Base-by-base conservation (phyloP, 805 yeast species). In the Starmera caribaea region DNA sequence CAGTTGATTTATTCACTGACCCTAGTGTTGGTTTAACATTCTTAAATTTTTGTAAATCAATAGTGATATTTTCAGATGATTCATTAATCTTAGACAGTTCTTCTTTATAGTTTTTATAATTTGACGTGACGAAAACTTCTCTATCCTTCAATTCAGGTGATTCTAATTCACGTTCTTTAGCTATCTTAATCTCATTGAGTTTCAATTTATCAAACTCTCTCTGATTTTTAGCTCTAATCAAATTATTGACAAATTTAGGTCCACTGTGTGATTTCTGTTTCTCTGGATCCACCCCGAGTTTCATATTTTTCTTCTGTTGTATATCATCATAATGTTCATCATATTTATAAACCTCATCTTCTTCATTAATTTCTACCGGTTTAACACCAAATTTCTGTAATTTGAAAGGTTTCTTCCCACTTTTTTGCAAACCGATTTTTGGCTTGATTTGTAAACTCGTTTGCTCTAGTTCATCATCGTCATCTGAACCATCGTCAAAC, bases 311-410 rank as follows among this genome's bases (percentile, higher is more conserved):
- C 26, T 46, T 43, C 8, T 41, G 38, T 37, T 66, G 63, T 50
- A 72, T 63, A 4, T 56, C 53, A 32, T 72, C 79, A 41, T 66
- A 68, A 1, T 65, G 67, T 36, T 67, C 76, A 42, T 72, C 79
- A 44, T 69, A 73, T 12, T 59, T 63, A 43, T 62, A 69, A 3
- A 54, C 42, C 4, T 59, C 41, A 8, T 37, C 41, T 16, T 46
- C 43, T 3, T 44, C 44, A 7, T 21, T 21, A 21, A 21, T 21
- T 16, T 47, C 47, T 24, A 42, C 47, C 5, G 32, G 29, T 9
- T 33, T 36, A 24, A 28, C 35, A 26, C n/a, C 30, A 16, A 30
- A 14, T 32, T 36, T 35, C 29, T 32, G 38, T 32, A 21, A 29
- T n/a, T 30, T 33, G 9, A 43, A 21, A 3, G 8, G n/a, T 32